Conservation (phyloP, 371 early-diverging fungal genomes). For the Nematocida major region DNA sequence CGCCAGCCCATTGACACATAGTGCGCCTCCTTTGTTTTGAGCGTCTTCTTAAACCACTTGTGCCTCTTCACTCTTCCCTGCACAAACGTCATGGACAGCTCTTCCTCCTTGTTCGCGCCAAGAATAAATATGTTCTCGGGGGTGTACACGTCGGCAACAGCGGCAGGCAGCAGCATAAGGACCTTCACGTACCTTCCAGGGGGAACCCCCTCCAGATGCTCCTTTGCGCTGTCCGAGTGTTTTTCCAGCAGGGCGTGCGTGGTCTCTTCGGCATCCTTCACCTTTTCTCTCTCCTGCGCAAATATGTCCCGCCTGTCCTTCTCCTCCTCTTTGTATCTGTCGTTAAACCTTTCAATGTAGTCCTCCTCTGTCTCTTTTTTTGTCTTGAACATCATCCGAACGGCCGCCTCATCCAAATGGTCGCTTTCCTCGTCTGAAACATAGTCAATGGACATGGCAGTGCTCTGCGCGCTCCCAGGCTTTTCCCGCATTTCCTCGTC, state of each 20-base stretch:
- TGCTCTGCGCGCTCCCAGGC: too few species aligned
- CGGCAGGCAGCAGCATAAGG: constrained; percentile 3
- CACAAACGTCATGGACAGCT: constrained; percentile 48
- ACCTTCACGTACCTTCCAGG: constrained; percentile 61
- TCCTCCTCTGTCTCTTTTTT: constrained; percentile 54
- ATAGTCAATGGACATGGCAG: background rate
- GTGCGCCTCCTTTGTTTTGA: constrained; percentile 90
- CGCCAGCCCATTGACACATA: constrained; percentile 95
- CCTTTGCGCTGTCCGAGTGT: constrained; percentile 29
- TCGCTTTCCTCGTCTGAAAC: constrained; percentile 3
- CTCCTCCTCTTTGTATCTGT: constrained; percentile 54
- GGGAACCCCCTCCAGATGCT: constrained; percentile 43
- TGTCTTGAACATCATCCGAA: constrained; percentile 45
- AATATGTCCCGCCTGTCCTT: constrained; percentile 44
- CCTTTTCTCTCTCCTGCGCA: constrained; percentile 45
- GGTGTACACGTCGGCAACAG: background rate
- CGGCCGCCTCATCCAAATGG: constrained; percentile 12
- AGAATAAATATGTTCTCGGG: constrained; percentile 45
- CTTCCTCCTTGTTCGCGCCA: constrained; percentile 41
- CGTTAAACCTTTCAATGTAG: constrained; percentile 56
- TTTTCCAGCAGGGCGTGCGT: constrained; percentile 23
- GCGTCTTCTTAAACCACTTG: constrained; percentile 84
- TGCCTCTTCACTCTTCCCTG: constrained; percentile 75
- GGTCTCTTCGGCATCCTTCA: constrained; percentile 20
- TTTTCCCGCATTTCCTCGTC: background rate